Evolutionary conservation across 768 basidiomycete species (phyloP).

Genomic region (Tremella mesenterica): DNA sequence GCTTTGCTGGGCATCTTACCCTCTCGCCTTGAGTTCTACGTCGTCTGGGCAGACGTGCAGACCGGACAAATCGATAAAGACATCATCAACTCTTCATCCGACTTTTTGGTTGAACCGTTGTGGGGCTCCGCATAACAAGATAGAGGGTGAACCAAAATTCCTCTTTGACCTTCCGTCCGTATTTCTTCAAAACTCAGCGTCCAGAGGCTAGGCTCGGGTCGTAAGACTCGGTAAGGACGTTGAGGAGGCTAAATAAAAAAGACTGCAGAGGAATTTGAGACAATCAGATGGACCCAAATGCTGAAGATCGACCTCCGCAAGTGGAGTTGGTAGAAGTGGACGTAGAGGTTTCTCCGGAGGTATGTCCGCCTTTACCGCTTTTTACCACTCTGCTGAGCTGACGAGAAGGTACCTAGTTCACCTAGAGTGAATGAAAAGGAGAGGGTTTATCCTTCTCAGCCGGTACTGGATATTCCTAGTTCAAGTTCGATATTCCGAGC

Average conservation of each 20-base stretch:
- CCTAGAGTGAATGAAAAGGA: background rate
- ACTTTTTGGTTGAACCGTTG: background rate
- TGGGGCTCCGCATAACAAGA: background rate
- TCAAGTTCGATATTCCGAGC: conserved; percentile 28
- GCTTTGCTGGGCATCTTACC: conserved; percentile 8
- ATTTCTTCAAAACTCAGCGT: background rate
- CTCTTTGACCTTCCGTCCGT: background rate
- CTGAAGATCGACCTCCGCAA: conserved; percentile 22
- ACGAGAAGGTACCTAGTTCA: background rate
- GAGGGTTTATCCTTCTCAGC: background rate
- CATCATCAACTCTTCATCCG: background rate
- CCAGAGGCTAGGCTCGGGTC: too few species aligned
- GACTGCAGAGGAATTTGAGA: too few species aligned
- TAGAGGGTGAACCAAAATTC: conserved; percentile 3
- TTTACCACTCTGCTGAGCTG: too few species aligned
- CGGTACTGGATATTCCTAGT: conserved; percentile 4
- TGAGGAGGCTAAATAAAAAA: too few species aligned
- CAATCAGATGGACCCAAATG: conserved; percentile 30
- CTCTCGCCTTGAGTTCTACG: background rate
- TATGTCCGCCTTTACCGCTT: conserved; percentile 1
- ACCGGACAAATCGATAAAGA: background rate
- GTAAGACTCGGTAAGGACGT: too few species aligned
- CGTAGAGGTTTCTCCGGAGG: conserved; percentile 10
- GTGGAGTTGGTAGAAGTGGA: conserved; percentile 20
- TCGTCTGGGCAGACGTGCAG: background rate